These are phyloP conservation scores for Pestalotiopsis sp. DNA, from an alignment of 2,329 filamentous ascomycete species.

Conservation along the genomic window DNA sequence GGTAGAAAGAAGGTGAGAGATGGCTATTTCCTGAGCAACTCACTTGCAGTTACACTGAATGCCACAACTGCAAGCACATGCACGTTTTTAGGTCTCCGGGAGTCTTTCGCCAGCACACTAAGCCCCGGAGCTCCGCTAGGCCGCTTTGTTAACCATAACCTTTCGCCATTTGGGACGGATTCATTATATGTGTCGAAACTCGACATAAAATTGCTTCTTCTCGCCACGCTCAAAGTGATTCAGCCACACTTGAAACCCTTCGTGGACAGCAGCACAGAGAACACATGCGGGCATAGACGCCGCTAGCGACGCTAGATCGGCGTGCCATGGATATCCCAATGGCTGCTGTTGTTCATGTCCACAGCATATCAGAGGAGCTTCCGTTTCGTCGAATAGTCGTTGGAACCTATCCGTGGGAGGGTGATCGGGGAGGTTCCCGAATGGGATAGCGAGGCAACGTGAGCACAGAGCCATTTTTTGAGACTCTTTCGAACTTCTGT, in stretches of 20 bases:
- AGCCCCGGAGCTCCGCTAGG: not conserved
- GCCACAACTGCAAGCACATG: not conserved
- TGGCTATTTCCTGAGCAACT: not conserved
- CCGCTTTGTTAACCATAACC: not conserved
- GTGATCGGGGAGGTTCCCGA: not conserved
- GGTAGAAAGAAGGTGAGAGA: not conserved
- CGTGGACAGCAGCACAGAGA: slow-evolving; percentile 9
- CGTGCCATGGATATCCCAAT: slow-evolving; percentile 12
- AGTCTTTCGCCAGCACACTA: not conserved
- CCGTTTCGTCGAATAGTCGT: not conserved
- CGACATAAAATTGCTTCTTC: not conserved
- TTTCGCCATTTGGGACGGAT: not conserved
- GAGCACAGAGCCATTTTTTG: not conserved
- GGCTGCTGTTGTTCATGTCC: not conserved
- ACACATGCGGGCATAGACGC: not conserved
- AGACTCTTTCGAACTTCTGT: not conserved
- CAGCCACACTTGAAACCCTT: slow-evolving; percentile 10
- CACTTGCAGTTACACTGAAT: slow-evolving; percentile 2
- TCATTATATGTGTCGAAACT: not conserved
- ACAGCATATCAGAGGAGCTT: not conserved
- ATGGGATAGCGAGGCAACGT: not conserved
- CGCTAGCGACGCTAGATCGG: slow-evolving; percentile 2
- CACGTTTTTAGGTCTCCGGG: not conserved
- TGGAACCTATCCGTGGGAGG: not conserved
- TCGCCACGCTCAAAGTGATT: not conserved